These are phyloP conservation scores for Papiliotrema flavescens DNA, from an alignment of 1,284 basidiomycete species.

Conservation along the genomic window DNA sequence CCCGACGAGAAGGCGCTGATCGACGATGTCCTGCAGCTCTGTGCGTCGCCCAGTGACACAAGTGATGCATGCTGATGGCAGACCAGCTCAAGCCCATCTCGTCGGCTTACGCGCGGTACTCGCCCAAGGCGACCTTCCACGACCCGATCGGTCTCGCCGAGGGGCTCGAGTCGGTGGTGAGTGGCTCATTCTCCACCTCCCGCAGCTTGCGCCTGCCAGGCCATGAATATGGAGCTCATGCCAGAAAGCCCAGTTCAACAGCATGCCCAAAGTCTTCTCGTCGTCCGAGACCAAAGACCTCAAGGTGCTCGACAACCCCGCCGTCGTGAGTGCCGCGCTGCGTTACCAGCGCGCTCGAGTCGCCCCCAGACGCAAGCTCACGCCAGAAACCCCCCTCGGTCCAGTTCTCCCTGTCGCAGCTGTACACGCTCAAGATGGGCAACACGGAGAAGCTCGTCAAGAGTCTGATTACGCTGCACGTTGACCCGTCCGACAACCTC, in stretches of 20 bases:
- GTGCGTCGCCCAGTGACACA: constrained; percentile 15
- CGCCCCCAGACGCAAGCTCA: background rate
- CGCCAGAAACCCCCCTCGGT: constrained; percentile 38
- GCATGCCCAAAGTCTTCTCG: constrained; percentile 36
- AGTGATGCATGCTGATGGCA: constrained; percentile 5
- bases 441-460: constrained; percentile 28
- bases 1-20: constrained; percentile 29
- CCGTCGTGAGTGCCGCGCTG: constrained; percentile 30
- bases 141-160: constrained; percentile 37
- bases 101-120: constrained; percentile 30
- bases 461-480: constrained; percentile 33
- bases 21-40: constrained; percentile 35
- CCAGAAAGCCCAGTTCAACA: constrained; percentile 40
- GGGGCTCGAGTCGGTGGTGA: constrained; percentile 29
- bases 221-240: too few relatives aligned
- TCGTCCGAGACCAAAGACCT: constrained; percentile 21
- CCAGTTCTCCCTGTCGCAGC: constrained; percentile 34
- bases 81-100: constrained; percentile 37
- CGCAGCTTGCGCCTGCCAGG: too few relatives aligned
- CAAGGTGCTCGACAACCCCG: constrained; percentile 36
- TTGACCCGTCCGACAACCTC: constrained; percentile 31
- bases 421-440: constrained; percentile 28
- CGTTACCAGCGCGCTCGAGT: background rate
- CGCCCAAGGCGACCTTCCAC: constrained; percentile 27
- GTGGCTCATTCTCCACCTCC: constrained; percentile 3